These are phyloP conservation scores for Lasiosphaeria ovina DNA, from an alignment of 495 filamentous ascomycete genomes.

Conservation along the genomic window DNA sequence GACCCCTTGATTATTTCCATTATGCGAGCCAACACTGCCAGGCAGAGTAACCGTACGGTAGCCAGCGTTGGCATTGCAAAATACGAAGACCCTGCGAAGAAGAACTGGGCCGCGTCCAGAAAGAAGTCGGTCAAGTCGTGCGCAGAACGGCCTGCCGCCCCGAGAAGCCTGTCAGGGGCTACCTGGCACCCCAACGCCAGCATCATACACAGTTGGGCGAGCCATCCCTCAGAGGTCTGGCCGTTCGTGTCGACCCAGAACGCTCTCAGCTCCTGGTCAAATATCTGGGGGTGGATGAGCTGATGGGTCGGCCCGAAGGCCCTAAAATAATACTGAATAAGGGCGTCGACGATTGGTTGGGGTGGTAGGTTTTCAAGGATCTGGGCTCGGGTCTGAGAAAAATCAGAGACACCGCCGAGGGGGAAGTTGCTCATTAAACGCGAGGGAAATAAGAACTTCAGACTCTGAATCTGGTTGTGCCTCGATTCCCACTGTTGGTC, in stretches of 20 bases:
- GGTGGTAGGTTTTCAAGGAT: conserved; percentile 24
- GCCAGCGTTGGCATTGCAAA: conserved; percentile 19
- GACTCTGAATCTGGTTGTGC: conserved; percentile 21
- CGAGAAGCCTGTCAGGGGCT: conserved; percentile 16
- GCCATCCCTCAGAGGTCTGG: conserved; percentile 23
- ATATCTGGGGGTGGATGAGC: conserved; percentile 21
- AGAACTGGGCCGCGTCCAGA: conserved; percentile 25
- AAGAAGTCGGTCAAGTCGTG: conserved; percentile 25
- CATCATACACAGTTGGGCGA: conserved; percentile 30
- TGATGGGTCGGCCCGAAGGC: conserved; percentile 29
- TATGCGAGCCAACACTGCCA: conserved; percentile 24
- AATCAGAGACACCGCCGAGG: conserved; percentile 20
- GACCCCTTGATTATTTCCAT: conserved; percentile 24
- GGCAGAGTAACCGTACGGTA: conserved; percentile 23
- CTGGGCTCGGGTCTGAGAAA: conserved; percentile 13
- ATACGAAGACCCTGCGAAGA: conserved; percentile 20
- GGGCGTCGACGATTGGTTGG: conserved; percentile 19
- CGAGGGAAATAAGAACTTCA: conserved; percentile 22
- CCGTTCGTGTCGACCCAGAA: conserved; percentile 24
- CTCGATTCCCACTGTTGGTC: conserved; percentile 24
- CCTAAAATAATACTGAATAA: conserved; percentile 27
- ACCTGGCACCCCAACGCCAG: conserved; percentile 24
- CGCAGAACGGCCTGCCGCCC: conserved; percentile 15
- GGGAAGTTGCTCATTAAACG: conserved; percentile 23
- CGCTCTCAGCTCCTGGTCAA: conserved; percentile 19